phyloP scores from a whole-genome alignment of 2,329 filamentous ascomycete genomes.

The Trichoderma citrinoviride region DNA sequence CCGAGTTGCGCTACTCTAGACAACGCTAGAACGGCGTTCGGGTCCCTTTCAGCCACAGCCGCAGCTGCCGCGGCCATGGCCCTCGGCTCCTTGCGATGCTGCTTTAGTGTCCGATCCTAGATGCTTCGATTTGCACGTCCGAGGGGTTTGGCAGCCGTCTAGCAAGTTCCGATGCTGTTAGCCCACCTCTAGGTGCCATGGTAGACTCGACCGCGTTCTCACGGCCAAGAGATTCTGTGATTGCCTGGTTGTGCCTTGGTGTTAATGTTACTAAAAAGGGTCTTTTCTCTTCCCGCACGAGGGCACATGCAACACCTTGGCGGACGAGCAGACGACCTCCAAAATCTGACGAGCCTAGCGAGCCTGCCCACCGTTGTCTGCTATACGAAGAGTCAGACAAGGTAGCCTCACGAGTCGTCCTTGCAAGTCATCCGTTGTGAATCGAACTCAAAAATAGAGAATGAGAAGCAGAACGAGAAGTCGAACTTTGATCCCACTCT shows the following conservation, averaged over 20 bases:
- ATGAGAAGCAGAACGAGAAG: too few relatives aligned
- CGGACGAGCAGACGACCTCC: not conserved
- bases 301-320: not conserved
- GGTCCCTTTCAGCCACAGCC: not conserved
- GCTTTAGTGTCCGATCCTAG: not conserved
- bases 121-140: not conserved
- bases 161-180: not conserved
- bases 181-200: not conserved
- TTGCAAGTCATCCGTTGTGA: too few relatives aligned
- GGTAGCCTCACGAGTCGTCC: not conserved
- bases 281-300: not conserved
- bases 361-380: not conserved
- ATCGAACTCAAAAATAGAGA: not conserved
- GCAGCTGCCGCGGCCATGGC: not conserved
- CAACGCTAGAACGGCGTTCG: not conserved
- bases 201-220: not conserved
- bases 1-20: not conserved
- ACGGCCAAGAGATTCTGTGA: not conserved
- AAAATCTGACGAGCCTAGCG: too few relatives aligned
- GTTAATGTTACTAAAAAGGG: not conserved
- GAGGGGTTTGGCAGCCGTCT: conserved; percentile 3
- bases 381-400: not conserved
- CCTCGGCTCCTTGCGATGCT: not conserved
- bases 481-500: too few relatives aligned
- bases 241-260: not conserved